A percentile compares a stretch with the other conserved stretches of the same genome.
phyloP scores from a whole-genome alignment of 2,329 filamentous ascomycete species.

The Diplocarpon rosae region DNA sequence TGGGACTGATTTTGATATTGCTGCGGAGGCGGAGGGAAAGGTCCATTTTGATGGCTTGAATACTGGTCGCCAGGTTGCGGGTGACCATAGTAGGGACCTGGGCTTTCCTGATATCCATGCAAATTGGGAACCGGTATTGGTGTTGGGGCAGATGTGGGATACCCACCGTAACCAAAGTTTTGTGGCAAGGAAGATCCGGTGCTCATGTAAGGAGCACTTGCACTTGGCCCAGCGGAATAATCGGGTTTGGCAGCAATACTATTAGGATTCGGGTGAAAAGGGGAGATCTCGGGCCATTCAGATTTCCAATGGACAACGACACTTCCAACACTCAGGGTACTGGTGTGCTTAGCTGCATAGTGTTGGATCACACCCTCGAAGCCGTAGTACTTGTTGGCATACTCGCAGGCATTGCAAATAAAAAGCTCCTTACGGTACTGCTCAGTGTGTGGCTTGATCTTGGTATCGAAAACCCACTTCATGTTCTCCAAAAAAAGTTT shows the following conservation, averaged over 20 bases:
- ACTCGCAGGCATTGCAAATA: constrained; percentile 59
- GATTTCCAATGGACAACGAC: constrained; percentile 69
- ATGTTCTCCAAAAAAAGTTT: constrained; percentile 71
- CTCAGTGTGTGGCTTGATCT: constrained; percentile 61
- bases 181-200: constrained; percentile 24
- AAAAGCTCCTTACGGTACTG: constrained; percentile 60
- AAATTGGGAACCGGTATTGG: constrained; percentile 16
- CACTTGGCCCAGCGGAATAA: constrained; percentile 25
- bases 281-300: constrained; percentile 67
- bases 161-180: constrained; percentile 28
- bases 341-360: constrained; percentile 73
- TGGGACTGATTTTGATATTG: constrained; percentile 19
- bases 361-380: constrained; percentile 76
- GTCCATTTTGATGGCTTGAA: constrained; percentile 22
- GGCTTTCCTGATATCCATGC: constrained; percentile 23
- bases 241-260: constrained; percentile 26
- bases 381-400: constrained; percentile 55
- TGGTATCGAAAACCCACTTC: constrained; percentile 75
- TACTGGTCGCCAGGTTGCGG: constrained; percentile 28
- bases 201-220: constrained; percentile 26
- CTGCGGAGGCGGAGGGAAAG: constrained; percentile 22
- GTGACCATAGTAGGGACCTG: constrained; percentile 27
- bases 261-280: constrained; percentile 54
- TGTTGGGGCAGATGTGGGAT: constrained; percentile 18
- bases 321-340: constrained; percentile 55